Percentiles rank a stretch among this genome's conserved stretches.
Conservation (phyloP, 73 alveolate genomes). For the Paramecium primaurelia region DNA sequence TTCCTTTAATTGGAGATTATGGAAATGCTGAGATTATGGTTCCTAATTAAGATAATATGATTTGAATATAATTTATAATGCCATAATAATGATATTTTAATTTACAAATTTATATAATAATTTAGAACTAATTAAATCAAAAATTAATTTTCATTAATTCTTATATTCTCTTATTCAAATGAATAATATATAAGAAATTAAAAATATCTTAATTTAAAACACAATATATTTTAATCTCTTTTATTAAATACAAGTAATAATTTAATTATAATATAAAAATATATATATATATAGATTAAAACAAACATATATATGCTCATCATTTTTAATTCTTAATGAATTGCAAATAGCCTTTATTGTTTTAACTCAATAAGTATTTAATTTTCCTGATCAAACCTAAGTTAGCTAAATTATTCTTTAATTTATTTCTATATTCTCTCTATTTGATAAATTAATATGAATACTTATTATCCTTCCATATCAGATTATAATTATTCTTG, state of each 20-base stretch:
- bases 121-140: background rate
- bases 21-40: conserved; percentile 41
- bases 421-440: conserved; percentile 23
- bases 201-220: no score
- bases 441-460: background rate
- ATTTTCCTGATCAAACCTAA: conserved; percentile 13
- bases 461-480: conserved; percentile 35
- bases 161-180: no score
- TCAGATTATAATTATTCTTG: background rate
- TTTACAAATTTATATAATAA: background rate
- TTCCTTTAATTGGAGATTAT: conserved; percentile 36
- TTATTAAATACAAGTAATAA: no score
- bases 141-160: background rate
- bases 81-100: background rate
- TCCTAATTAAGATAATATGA: background rate
- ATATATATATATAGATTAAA: background rate
- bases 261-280: background rate
- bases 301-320: background rate
- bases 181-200: no score
- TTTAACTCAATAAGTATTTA: conserved; percentile 16
- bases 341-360: background rate
- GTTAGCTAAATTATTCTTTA: background rate
- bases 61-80: background rate
- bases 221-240: no score
- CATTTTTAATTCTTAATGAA: background rate